Evolutionary conservation across 2,329 filamentous ascomycete species (phyloP), one percentile per base, ranked within the genome.

Genomic region (Drechslerella dactyloides): DNA sequence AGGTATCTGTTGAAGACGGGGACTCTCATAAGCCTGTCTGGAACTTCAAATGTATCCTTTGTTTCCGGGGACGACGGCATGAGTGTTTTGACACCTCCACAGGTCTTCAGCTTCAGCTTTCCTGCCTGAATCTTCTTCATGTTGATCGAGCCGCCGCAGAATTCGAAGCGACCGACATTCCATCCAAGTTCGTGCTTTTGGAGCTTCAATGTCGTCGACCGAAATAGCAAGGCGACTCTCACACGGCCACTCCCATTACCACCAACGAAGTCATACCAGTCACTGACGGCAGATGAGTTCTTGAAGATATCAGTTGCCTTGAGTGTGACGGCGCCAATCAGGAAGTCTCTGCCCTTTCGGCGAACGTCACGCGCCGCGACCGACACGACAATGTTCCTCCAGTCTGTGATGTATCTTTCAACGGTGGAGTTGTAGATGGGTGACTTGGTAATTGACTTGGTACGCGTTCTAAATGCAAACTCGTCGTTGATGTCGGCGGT

Each of bases 381-480:
- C 0, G 92, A 97, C 61, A 96, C 85, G 66, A 97, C 90, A 53
- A 86, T 85, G 19, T 90, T 94, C 74, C 91, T 85, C 94, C 94
- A 99, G 78, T 99, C 93, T n/a, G 93, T 89, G 30, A 97, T 82
- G 76, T 97, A 97, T 13, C 89, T 87, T 78, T 99, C 94, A 0
- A 93, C 97, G 68, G 93, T 93, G 1, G 94, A 93, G 76, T 97
- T 97, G 84, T 96, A 97, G 74, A 97, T 97, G 1, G 94, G 94
- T 79, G 96, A 92, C 60, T 91, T 96, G 42, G 90, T 96, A 8
- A 96, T 90, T 1, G 93, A 93, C 82, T 99, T 97, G 40, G 91
- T 87, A 77, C 94, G 86, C 13, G 93, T 97, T 78, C 93, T 91
- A 55, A 73, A 66, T 21, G 86, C 86, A 75, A 96, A 81, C 76